These are phyloP conservation scores for Coccomyxa sp. DNA, from an alignment of 139 green algal species.

Conservation along the genomic window DNA sequence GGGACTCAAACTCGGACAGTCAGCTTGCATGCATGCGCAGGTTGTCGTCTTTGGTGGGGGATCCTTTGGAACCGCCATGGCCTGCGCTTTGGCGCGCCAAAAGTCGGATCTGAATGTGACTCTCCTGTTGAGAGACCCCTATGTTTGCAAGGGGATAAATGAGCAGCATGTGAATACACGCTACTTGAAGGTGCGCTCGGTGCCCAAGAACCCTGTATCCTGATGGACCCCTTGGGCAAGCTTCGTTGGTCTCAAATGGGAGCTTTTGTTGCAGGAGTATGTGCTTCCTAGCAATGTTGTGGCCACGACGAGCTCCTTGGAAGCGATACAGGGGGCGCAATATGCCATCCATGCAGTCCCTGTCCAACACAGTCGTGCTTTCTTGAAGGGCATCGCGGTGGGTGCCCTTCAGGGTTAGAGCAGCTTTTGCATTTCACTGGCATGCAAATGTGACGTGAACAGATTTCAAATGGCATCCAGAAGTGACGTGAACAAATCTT, in stretches of 20 bases:
- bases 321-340: constrained; percentile 73
- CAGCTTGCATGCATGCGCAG: constrained; percentile 44
- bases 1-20: background rate
- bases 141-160: constrained; percentile 86
- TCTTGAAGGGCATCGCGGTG: constrained; percentile 70
- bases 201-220: background rate
- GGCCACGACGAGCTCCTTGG: constrained; percentile 63
- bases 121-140: constrained; percentile 77
- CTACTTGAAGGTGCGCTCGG: constrained; percentile 65
- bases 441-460: background rate
- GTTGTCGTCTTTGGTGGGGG: constrained; percentile 94
- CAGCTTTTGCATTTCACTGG: background rate
- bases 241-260: background rate
- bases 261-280: constrained; percentile 44
- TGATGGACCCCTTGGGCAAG: background rate
- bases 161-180: constrained; percentile 75
- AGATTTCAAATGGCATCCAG: no score
- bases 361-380: constrained; percentile 82
- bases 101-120: constrained; percentile 72
- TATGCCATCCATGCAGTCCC: constrained; percentile 92
- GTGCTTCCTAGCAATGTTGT: constrained; percentile 81
- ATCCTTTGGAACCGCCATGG: constrained; percentile 96
- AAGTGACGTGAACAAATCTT: background rate
- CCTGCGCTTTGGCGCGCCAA: constrained; percentile 72
- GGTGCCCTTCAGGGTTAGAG: background rate